These are phyloP conservation scores for Tremellales sp. DNA, from an alignment of 1,284 basidiomycete genomes.

Conservation along the genomic window DNA sequence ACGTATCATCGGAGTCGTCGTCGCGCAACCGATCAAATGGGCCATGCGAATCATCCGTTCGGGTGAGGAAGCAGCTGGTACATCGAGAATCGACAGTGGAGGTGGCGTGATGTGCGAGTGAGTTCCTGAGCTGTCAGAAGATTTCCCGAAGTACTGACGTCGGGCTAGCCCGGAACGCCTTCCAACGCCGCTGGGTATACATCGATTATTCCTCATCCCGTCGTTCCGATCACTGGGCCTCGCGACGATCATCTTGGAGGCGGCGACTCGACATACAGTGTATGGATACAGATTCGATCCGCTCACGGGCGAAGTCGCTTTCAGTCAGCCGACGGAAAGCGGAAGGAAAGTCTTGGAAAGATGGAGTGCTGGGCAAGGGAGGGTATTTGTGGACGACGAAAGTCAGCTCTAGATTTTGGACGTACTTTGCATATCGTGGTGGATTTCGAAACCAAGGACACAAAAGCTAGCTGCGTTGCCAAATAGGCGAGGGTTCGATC, in stretches of 20 bases:
- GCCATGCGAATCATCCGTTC: conserved; percentile 44
- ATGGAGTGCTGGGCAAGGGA: conserved; percentile 42
- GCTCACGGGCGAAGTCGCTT: conserved; percentile 42
- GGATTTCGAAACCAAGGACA: no score
- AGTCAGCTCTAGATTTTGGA: conserved; percentile 26
- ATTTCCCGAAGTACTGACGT: neutral
- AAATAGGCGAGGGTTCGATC: no score
- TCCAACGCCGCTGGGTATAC: conserved; percentile 49
- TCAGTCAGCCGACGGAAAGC: conserved; percentile 51
- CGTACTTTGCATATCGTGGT: no score
- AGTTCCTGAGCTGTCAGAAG: conserved; percentile 16
- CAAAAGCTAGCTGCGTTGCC: no score
- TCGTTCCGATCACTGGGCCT: conserved; percentile 41
- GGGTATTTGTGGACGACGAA: conserved; percentile 48
- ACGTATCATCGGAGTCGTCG: conserved; percentile 47
- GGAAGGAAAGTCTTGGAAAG: conserved; percentile 46
- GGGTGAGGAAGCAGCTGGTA: conserved; percentile 9
- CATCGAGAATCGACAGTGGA: conserved; percentile 37
- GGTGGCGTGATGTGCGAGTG: conserved; percentile 51
- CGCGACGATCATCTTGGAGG: conserved; percentile 42
- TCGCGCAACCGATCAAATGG: conserved; percentile 48
- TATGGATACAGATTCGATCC: conserved; percentile 48
- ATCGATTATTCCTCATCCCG: conserved; percentile 50
- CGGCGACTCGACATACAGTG: conserved; percentile 39
- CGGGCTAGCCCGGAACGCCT: conserved; percentile 38